Evolutionary conservation across 2,329 filamentous ascomycete species (phyloP).

Genomic region (Fusarium aywerte): DNA sequence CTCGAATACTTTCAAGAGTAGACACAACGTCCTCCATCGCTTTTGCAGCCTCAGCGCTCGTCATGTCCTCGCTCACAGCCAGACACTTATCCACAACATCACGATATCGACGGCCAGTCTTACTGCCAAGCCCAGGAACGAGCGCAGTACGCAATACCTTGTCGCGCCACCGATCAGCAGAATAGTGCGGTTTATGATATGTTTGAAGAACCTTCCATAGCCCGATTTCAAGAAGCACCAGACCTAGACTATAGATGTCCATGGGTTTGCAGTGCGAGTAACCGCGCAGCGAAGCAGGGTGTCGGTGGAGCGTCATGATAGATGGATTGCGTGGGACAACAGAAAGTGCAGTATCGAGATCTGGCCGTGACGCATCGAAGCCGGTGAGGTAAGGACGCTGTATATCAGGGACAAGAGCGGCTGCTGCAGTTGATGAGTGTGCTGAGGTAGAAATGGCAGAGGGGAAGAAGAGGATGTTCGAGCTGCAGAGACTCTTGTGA

Average conservation of each 20-base stretch:
- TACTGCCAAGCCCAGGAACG: slow-evolving; percentile 55
- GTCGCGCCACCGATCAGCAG: slow-evolving; percentile 56
- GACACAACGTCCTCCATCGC: slow-evolving; percentile 57
- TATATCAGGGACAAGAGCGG: slow-evolving; percentile 54
- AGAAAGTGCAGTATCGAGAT: slow-evolving; percentile 61
- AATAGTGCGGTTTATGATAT: slow-evolving; percentile 57
- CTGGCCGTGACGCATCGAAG: slow-evolving; percentile 66
- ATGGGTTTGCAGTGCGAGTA: slow-evolving; percentile 59
- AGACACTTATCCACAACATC: slow-evolving; percentile 57
- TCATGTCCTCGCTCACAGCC: slow-evolving; percentile 52
- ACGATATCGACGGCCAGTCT: slow-evolving; percentile 54
- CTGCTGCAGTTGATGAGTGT: slow-evolving; percentile 50
- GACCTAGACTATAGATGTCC: slow-evolving; percentile 64
- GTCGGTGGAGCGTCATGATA: slow-evolving; percentile 59
- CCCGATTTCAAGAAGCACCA: slow-evolving; percentile 63
- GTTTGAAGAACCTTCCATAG: slow-evolving; percentile 58
- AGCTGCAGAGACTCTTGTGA: slow-evolving; percentile 65
- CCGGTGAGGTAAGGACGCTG: slow-evolving; percentile 60
- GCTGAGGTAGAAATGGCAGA: slow-evolving; percentile 52
- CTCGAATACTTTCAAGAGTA: slow-evolving; percentile 53
- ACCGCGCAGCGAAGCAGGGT: slow-evolving; percentile 56
- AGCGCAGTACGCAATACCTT: slow-evolving; percentile 55
- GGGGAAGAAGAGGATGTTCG: slow-evolving; percentile 66
- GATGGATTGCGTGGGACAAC: slow-evolving; percentile 56
- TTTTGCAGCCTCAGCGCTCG: slow-evolving; percentile 51